Evolutionary conservation across 768 basidiomycete genomes (phyloP).

Genomic region (Boletus patriciae): DNA sequence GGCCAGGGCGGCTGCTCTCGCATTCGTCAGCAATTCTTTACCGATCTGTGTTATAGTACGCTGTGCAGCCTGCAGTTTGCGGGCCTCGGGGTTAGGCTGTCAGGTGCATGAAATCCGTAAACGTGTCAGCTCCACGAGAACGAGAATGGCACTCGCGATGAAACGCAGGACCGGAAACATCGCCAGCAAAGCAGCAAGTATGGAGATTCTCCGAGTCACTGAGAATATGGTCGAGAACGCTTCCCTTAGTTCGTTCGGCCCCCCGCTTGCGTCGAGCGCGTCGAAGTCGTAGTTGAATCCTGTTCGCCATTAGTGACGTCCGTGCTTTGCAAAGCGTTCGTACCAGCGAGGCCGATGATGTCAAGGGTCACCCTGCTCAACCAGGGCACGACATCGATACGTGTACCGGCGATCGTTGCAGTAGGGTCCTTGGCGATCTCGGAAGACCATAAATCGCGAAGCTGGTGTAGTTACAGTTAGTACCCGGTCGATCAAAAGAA

Average conservation of each 20-base stretch:
- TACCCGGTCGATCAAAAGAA: neutral
- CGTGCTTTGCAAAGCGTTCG: neutral
- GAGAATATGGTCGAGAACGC: constrained; percentile 37
- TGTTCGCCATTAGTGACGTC: constrained; percentile 8
- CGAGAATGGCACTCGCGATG: constrained; percentile 34
- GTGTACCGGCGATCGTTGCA: constrained; percentile 12
- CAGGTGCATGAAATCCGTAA: neutral
- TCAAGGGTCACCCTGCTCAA: constrained; percentile 40
- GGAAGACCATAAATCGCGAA: constrained; percentile 49
- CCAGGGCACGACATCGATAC: constrained; percentile 36
- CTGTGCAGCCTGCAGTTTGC: constrained; percentile 31
- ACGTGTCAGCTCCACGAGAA: neutral
- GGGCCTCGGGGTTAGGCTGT: constrained; percentile 24
- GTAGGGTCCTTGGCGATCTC: constrained; percentile 33
- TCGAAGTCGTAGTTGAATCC: constrained; percentile 42
- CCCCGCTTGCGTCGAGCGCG: constrained; percentile 25
- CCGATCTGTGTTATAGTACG: constrained; percentile 52
- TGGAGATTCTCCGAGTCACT: neutral
- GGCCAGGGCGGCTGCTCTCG: constrained; percentile 41
- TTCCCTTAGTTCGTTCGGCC: constrained; percentile 33
- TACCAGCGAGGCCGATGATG: constrained; percentile 44
- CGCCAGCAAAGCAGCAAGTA: constrained; percentile 35
- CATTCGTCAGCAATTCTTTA: constrained; percentile 46
- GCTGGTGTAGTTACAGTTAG: constrained; percentile 15
- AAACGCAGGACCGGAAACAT: constrained; percentile 39